phyloP scores from a whole-genome alignment of 805 yeast species.

The Wickerhamomyces alni region DNA sequence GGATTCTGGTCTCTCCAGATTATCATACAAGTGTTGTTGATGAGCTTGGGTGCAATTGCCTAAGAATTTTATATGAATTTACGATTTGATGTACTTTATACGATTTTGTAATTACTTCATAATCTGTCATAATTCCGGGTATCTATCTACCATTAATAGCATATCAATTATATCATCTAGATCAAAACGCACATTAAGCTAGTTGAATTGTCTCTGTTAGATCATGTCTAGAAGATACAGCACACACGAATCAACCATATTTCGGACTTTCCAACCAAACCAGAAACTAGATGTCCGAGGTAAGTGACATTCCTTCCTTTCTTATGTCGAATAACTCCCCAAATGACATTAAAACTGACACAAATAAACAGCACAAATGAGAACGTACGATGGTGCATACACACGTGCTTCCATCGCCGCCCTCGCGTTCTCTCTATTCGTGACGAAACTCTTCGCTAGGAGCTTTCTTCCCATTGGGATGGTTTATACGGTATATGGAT shows the following conservation, averaged over 20 bases:
- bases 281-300: conserved; percentile 11
- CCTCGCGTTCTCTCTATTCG: conserved; percentile 53
- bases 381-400: conserved; percentile 85
- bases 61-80: background rate
- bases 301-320: background rate
- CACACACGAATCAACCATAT: background rate
- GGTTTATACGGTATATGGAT: conserved; percentile 57
- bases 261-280: conserved; percentile 1
- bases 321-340: background rate
- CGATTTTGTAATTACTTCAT: no score
- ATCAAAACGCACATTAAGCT: no score
- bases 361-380: conserved; percentile 49
- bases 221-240: background rate
- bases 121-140: no score
- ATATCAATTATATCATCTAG: no score
- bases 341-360: background rate
- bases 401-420: conserved; percentile 66
- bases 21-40: conserved; percentile 70
- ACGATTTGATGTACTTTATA: conserved; percentile 16
- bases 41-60: conserved; percentile 75
- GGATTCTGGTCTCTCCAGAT: conserved; percentile 92
- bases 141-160: no score
- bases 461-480: conserved; percentile 66
- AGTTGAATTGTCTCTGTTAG: background rate
- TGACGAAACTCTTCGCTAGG: conserved; percentile 55